phyloP scores from a whole-genome alignment of 495 filamentous ascomycete species.

The Xylaria palmicola region DNA sequence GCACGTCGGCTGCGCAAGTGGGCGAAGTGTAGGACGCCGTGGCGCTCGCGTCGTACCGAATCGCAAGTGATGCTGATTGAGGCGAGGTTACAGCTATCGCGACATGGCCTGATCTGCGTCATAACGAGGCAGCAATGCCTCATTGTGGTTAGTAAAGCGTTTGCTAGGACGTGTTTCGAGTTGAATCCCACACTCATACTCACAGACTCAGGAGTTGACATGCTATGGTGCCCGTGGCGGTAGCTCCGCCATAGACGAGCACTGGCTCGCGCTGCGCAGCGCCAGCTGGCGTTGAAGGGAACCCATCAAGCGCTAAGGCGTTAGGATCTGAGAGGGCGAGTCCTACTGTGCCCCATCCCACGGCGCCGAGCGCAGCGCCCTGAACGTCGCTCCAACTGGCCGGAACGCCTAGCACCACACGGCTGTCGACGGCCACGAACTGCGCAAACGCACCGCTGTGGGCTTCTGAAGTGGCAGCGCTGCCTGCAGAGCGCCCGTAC shows the following conservation, averaged over 20 bases:
- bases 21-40: conserved; percentile 5
- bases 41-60: neutral
- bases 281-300: conserved; percentile 9
- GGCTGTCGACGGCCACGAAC: conserved; percentile 1
- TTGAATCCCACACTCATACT: neutral
- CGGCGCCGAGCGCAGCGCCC: conserved; percentile 9
- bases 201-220: conserved; percentile 17
- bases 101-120: conserved; percentile 12
- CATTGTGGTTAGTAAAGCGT: neutral
- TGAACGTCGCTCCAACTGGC: conserved; percentile 9
- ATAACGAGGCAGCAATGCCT: too few relatives aligned
- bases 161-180: neutral
- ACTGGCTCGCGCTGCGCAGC: neutral
- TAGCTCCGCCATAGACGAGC: conserved; percentile 17
- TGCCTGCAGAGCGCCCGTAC: neutral
- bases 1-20: neutral
- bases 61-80: conserved; percentile 8
- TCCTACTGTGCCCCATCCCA: conserved; percentile 13
- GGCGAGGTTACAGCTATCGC: conserved; percentile 15
- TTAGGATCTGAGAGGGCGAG: conserved; percentile 12
- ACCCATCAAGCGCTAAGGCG: conserved; percentile 7
- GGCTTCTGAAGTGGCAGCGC: neutral
- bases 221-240: conserved; percentile 18
- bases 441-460: conserved; percentile 8
- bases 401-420: conserved; percentile 10